phyloP scores from a whole-genome alignment of 768 basidiomycete genomes.

The Clitopilus passeckerianus region DNA sequence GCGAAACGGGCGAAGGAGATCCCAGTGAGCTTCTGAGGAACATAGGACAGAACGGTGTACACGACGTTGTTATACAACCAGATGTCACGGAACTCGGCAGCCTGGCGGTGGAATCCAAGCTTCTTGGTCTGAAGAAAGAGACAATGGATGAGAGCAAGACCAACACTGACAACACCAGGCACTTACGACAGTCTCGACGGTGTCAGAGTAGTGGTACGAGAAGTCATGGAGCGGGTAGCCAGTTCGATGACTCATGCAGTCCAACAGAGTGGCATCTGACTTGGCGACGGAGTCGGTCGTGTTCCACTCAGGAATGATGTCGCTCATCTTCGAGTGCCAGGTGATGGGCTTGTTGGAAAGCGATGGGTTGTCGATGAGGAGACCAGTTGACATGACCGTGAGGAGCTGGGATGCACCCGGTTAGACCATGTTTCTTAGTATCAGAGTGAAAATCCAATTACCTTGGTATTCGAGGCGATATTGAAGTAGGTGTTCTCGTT shows the following conservation, averaged over 20 bases:
- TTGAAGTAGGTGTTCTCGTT: slow-evolving; percentile 1
- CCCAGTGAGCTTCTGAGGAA: slow-evolving; percentile 14
- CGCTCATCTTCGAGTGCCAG: slow-evolving; percentile 17
- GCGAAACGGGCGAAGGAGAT: slow-evolving; percentile 18
- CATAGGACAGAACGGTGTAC: slow-evolving; percentile 18
- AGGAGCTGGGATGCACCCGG: slow-evolving; percentile 16
- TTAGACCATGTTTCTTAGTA: background rate
- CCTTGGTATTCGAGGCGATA: slow-evolving; percentile 16
- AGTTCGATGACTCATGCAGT: slow-evolving; percentile 23
- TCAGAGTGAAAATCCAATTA: background rate
- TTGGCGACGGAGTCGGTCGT: slow-evolving; percentile 18
- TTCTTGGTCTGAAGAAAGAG: slow-evolving; percentile 8
- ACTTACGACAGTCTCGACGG: slow-evolving; percentile 5
- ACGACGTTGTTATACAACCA: slow-evolving; percentile 21
- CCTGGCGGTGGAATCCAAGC: slow-evolving; percentile 16
- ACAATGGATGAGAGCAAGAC: background rate
- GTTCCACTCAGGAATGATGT: slow-evolving; percentile 18
- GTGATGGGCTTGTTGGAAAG: slow-evolving; percentile 11
- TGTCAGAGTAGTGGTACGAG: slow-evolving; percentile 4
- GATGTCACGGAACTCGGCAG: slow-evolving; percentile 18
- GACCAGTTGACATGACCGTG: slow-evolving; percentile 16
- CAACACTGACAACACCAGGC: background rate
- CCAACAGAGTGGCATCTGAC: slow-evolving; percentile 14
- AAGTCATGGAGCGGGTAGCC: slow-evolving; percentile 19
- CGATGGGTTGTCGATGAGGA: slow-evolving; percentile 20